Conservation (phyloP, 2,329 filamentous ascomycete species). For the Parafenestella ontariensis region DNA sequence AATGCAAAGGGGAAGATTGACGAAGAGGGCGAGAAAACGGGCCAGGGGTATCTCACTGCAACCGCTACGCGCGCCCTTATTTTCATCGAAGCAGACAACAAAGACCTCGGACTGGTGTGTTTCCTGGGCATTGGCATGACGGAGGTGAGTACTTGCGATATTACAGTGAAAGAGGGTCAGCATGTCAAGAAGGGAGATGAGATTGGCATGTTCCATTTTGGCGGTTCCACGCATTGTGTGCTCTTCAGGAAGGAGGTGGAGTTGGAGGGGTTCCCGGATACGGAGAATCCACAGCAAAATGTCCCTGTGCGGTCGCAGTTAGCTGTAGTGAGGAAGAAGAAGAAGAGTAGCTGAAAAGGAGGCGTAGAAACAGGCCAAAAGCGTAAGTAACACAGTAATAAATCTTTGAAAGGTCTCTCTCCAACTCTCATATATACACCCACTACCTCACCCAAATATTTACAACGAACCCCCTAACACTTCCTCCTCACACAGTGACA, state of each 20-base stretch:
- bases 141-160: slow-evolving; percentile 76
- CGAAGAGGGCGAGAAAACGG: slow-evolving; percentile 54
- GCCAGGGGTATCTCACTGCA: slow-evolving; percentile 71
- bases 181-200: slow-evolving; percentile 73
- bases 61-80: slow-evolving; percentile 75
- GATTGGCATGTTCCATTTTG: slow-evolving; percentile 81
- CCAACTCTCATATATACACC: neutral
- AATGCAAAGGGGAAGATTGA: slow-evolving; percentile 48
- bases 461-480: neutral
- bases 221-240: slow-evolving; percentile 74
- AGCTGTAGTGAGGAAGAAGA: slow-evolving; percentile 40
- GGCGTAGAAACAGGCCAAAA: no score
- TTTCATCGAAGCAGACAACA: slow-evolving; percentile 73
- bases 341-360: slow-evolving; percentile 10
- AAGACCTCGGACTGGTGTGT: slow-evolving; percentile 70
- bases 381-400: neutral
- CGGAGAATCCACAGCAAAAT: slow-evolving; percentile 39
- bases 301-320: slow-evolving; percentile 48
- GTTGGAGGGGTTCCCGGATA: slow-evolving; percentile 38
- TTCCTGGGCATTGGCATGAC: slow-evolving; percentile 79
- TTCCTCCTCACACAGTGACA: slow-evolving; percentile 47
- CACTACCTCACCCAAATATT: neutral
- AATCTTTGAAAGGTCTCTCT: neutral
- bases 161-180: slow-evolving; percentile 71
- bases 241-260: slow-evolving; percentile 67